Base-by-base conservation (phyloP, 139 green algal species). In the Chlamydomonas eustigma region DNA sequence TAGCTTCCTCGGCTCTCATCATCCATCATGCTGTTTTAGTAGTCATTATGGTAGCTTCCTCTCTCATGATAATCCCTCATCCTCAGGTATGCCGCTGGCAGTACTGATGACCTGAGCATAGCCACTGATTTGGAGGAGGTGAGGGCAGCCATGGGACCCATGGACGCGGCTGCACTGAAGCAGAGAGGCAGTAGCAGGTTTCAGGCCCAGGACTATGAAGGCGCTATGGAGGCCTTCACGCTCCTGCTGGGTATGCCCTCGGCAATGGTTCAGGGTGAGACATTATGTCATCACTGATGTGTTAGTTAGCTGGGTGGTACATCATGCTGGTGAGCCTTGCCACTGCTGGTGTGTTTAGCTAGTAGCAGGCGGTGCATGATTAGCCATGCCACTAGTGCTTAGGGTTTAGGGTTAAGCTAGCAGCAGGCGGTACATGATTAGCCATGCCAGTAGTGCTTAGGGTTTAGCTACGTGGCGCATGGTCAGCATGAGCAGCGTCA, bases 111-210 rank as follows among this genome's bases (percentile, higher is more conserved):
- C n/a, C n/a, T n/a, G n/a, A n/a, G n/a, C n/a, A n/a, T n/a, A 22
- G 34, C 39, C 3, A 64, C 78, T 28, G 82, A 87, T 65, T n/a
- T 66, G 2, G 30, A 71, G 32, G 82, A 87, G 68, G 52, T 88
- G 68, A 5, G 37, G 37, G 73, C 76, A 5, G 44, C 69, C 28
- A 67, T 84, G 33, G 36, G 39, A 18, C 82, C 82, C n/a, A 44
- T 68, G 8, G 76, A 80, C n/a, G n/a, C 76, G 1, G 39, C 37
- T 2, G 44, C 67, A 5, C 44, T 88, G 24, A 64, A 77, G 71
- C 64, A 83, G 74, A 44, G 79, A 33, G 83, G 70, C 12, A 73
- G 74, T 31, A 79, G 76, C 0, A 69, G 83, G 0, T 88, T 88
- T 51, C 39, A 71, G 50, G 76, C 77, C 31, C 64, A 75, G 0